Base-by-base conservation (phyloP, 2,329 filamentous ascomycete species). In the Parascedosporium putredinis region DNA sequence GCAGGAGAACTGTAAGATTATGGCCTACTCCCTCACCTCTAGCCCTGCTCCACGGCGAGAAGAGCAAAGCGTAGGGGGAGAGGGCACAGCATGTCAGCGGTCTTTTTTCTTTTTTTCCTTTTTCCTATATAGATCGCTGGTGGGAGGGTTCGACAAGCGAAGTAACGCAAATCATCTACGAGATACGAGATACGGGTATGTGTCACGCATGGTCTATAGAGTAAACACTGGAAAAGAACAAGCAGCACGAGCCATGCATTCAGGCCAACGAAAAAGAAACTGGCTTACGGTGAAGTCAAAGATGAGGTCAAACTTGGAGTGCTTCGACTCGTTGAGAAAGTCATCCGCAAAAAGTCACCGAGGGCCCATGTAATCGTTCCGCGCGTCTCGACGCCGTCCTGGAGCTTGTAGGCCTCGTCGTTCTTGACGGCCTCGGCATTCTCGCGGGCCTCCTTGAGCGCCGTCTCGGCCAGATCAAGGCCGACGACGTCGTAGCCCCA, bases 401-500 rank as follows among this genome's bases (percentile, higher is more conserved):
- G 60, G 2, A 67, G 57, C 16, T 64, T 60, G 60, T 77, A 75
- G 27, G 70, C 64, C 8, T 65, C 64, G 47, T 64, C 65, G 7
- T 43, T 29, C 14, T 27, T 40, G 4, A 36, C 23, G 12, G n/a
- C 34, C 31, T 64, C 60, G n/a, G 63, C 68, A 43, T 64, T 64
- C 33, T 64, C 62, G 22, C 60, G 66, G 27, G 56, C 57, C 52
- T 70, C 63, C 34, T 72, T 73, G 55, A 72, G 56, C 2, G 72
- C 74, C 12, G 58, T 59, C 7, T 69, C 59, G 42, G 81, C 82
- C 50, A 77, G 75, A 60, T 94, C 88, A 2, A 95, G 66, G 0
- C 87, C 89, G 58, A 79, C 82, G 1, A 81, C 80, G 64, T 94
- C 84, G 62, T 86, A 93, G 1, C 88, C 88, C 59, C 83, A 79